Conservation (phyloP, 1,284 basidiomycete genomes). For the Apiotrichum domesticum region DNA sequence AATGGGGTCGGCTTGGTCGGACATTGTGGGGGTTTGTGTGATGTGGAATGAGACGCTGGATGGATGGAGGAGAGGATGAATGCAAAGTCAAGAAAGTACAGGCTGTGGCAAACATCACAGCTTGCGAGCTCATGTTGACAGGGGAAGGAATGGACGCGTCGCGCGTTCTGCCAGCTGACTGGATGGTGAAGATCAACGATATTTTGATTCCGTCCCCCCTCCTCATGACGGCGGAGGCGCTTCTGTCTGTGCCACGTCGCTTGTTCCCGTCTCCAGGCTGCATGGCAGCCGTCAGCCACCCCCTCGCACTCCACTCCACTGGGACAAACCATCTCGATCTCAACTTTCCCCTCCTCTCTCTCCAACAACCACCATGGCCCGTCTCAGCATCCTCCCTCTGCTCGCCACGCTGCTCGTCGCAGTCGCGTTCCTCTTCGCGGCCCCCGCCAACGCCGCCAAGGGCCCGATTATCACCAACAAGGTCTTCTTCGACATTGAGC, state of each 20-base stretch:
- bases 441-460: conserved; percentile 40
- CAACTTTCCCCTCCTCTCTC: neutral
- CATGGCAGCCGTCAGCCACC: too few species aligned
- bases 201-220: neutral
- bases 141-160: neutral
- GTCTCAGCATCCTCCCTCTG: conserved; percentile 59
- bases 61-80: neutral
- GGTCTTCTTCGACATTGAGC: conserved; percentile 89
- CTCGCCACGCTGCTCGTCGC: conserved; percentile 61
- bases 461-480: conserved; percentile 78
- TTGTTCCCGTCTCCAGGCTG: too few species aligned
- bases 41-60: too few species aligned
- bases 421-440: conserved; percentile 49
- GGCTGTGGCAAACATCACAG: too few species aligned
- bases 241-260: too few species aligned
- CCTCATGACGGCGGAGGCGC: too few species aligned
- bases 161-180: neutral
- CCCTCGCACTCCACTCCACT: too few species aligned
- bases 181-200: too few species aligned
- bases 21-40: conserved; percentile 50
- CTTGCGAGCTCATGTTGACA: neutral
- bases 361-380: conserved; percentile 39
- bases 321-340: neutral
- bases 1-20: conserved; percentile 61
- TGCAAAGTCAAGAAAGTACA: neutral